Evolutionary conservation across 108 stramenopile genomes (phyloP).

Genomic region (Aurantiochytrium sp.): DNA sequence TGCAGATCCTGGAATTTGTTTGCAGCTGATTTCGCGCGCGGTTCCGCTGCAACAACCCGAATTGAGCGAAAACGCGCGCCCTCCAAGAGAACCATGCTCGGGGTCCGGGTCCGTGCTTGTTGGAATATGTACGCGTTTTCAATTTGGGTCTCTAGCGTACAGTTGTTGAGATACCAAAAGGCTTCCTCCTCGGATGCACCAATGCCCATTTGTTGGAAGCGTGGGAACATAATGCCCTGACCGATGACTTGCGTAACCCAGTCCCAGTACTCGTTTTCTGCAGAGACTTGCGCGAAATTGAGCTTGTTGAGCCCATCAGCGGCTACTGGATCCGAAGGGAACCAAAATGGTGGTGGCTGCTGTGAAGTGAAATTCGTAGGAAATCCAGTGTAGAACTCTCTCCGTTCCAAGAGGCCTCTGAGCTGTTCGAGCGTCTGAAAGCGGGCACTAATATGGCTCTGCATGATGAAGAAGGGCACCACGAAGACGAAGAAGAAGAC

Average conservation of each 20-base stretch:
- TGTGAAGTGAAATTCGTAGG: background rate
- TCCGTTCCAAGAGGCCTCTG: background rate
- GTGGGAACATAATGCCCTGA: background rate
- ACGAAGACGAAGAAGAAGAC: background rate
- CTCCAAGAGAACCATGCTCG: background rate
- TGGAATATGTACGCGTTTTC: background rate
- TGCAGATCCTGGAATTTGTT: background rate
- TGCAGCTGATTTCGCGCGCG: background rate
- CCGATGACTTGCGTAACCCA: background rate
- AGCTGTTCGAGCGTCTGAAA: background rate
- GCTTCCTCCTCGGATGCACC: background rate
- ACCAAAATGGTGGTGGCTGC: background rate
- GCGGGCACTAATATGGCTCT: background rate
- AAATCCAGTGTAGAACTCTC: background rate
- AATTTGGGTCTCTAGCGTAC: background rate
- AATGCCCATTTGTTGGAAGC: background rate
- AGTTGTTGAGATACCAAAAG: background rate
- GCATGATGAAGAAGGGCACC: slow-evolving; percentile 3
- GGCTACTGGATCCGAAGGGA: background rate
- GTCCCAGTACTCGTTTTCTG: background rate
- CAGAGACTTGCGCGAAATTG: background rate
- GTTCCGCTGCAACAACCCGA: background rate
- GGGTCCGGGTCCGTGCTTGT: background rate
- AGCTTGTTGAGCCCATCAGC: background rate
- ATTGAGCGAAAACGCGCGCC: background rate